phyloP scores from a whole-genome alignment of 2,329 filamentous ascomycete species.

The Neonectria magnoliae region DNA sequence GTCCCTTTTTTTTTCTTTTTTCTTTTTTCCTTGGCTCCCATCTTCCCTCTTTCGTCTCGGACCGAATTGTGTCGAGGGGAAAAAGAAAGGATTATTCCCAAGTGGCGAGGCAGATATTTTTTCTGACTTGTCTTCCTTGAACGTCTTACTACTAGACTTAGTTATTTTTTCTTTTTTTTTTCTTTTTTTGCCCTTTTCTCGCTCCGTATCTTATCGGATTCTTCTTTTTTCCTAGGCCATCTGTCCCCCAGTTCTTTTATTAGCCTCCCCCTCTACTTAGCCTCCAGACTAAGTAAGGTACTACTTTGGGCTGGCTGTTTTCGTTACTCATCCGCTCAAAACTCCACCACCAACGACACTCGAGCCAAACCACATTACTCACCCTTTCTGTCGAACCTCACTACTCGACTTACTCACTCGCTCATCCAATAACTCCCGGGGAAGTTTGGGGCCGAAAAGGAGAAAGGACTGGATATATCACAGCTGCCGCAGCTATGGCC shows the following conservation, averaged over 20 bases:
- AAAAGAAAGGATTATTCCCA: not conserved
- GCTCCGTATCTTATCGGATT: not conserved
- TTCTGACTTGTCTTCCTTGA: not conserved
- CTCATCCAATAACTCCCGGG: not conserved
- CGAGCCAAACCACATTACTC: slow-evolving; percentile 17
- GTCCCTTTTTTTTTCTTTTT: slow-evolving; percentile 3
- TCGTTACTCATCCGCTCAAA: slow-evolving; percentile 38
- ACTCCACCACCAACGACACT: slow-evolving; percentile 29
- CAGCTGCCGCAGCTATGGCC: slow-evolving; percentile 42
- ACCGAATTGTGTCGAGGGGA: not conserved
- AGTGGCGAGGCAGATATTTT: not conserved
- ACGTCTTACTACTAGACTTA: not conserved
- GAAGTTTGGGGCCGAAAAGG: not conserved
- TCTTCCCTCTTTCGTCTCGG: not conserved
- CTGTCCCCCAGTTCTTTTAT: slow-evolving; percentile 1
- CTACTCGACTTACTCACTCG: not conserved
- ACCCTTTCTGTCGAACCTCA: not conserved
- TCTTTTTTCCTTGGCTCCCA: too few relatives aligned
- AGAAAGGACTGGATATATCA: not conserved
- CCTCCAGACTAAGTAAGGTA: slow-evolving; percentile 6
- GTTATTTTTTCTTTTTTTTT: not conserved
- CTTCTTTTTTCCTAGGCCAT: not conserved
- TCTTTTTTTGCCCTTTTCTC: not conserved
- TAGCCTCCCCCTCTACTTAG: slow-evolving; percentile 1
- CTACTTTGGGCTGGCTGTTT: slow-evolving; percentile 20